Evolutionary conservation across 495 filamentous ascomycete species (phyloP).

Genomic region (Penicillium simplicissimum): DNA sequence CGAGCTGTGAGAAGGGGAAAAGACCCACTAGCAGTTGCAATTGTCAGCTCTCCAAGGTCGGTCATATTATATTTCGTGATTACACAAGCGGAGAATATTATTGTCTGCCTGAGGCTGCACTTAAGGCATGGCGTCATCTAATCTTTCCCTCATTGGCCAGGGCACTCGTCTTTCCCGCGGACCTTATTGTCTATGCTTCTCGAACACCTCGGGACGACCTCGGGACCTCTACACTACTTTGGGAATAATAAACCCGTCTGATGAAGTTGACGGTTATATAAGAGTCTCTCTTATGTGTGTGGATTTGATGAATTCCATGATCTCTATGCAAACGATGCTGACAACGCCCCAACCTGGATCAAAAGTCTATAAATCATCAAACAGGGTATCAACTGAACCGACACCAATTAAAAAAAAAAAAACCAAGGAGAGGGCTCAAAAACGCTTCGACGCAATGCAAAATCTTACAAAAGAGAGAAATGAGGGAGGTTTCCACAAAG

Average conservation of each 20-base stretch:
- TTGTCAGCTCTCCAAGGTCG: not conserved
- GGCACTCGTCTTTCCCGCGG: not conserved
- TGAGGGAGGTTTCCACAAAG: not conserved
- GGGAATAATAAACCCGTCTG: not conserved
- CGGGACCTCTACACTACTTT: not conserved
- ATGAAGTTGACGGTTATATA: not conserved
- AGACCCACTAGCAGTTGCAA: constrained; percentile 6
- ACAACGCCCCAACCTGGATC: constrained; percentile 3
- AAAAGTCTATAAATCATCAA: constrained; percentile 4
- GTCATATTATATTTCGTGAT: constrained; percentile 18
- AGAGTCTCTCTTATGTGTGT: not conserved
- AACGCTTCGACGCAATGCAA: constrained; percentile 15
- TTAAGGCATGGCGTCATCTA: constrained; percentile 20
- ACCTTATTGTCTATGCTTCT: constrained; percentile 2
- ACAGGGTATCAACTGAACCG: constrained; percentile 12
- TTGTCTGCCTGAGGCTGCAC: constrained; percentile 21
- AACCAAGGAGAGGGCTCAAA: constrained; percentile 1
- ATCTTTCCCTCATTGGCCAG: constrained; percentile 13
- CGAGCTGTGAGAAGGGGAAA: not conserved
- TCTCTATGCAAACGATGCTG: constrained; percentile 1
- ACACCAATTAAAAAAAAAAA: not conserved
- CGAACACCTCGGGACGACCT: not conserved
- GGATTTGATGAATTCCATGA: not conserved
- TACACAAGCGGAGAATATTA: constrained; percentile 20
- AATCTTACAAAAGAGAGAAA: not conserved